phyloP scores from a whole-genome alignment of 345 rosid species.

The Adansonia digitata region DNA sequence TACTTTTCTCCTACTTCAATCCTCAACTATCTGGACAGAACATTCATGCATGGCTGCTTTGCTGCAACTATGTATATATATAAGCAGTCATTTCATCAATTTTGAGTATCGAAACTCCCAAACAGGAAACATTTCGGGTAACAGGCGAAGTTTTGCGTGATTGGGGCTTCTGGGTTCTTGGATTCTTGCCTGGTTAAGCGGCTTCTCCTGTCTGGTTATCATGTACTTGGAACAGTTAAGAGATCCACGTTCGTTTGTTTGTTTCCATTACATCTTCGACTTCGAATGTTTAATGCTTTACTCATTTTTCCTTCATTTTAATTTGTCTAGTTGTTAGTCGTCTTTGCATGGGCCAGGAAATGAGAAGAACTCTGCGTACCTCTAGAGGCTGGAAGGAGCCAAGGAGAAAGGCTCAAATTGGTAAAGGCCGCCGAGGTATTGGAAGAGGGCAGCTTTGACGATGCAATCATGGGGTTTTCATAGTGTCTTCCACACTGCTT shows the following conservation, averaged over 20 bases:
- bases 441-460: conserved; percentile 80
- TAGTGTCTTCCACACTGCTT: conserved; percentile 95
- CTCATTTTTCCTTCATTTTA: background rate
- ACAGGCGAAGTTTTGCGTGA: conserved; percentile 72
- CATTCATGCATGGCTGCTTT: background rate
- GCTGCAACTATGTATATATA: background rate
- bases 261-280: background rate
- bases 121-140: background rate
- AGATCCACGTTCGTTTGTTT: conserved; percentile 78
- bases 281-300: no score
- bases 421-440: conserved; percentile 70
- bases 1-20: no score
- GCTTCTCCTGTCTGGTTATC: conserved; percentile 68
- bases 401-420: conserved; percentile 66
- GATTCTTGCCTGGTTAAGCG: conserved; percentile 92
- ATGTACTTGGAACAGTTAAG: conserved; percentile 83
- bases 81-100: background rate
- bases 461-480: conserved; percentile 64
- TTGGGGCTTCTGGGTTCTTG: conserved; percentile 83
- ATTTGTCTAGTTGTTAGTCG: background rate
- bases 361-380: conserved; percentile 61
- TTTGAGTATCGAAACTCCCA: background rate
- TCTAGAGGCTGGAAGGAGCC: conserved; percentile 81
- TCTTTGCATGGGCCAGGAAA: conserved; percentile 34
- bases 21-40: no score